A percentile compares a stretch with the other conserved stretches of the same genome.
These are phyloP conservation scores for Magnolia sinica DNA, from an alignment of 164 flowering plant genomes.

Conservation along the genomic window DNA sequence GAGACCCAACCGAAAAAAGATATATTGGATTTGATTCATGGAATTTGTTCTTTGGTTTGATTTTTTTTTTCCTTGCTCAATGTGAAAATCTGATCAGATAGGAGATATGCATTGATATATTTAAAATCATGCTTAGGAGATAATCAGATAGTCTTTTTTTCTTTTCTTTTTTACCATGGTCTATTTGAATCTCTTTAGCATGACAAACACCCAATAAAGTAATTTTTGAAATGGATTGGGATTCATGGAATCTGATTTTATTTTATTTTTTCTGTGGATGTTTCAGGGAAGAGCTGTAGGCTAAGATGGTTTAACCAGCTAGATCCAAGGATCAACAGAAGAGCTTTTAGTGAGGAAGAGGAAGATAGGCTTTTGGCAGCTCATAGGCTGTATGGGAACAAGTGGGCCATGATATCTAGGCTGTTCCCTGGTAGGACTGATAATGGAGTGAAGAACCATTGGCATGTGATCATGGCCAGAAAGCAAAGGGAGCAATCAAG, in stretches of 20 bases:
- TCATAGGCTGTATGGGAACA: conserved; percentile 62
- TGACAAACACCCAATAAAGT: too few species aligned
- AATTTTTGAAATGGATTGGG: background rate
- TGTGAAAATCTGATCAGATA: background rate
- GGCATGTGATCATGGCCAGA: conserved; percentile 75
- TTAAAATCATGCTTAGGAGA: background rate
- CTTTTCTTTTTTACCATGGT: background rate
- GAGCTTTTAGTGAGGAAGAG: conserved; percentile 68
- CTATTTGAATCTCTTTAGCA: background rate
- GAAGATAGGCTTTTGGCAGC: conserved; percentile 61
- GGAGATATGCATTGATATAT: background rate
- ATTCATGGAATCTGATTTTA: background rate
- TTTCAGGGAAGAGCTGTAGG: conserved; percentile 71
- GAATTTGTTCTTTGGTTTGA: background rate
- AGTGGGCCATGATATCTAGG: conserved; percentile 66
- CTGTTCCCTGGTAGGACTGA: conserved; percentile 71
- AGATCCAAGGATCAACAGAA: conserved; percentile 63
- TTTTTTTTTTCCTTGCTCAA: background rate
- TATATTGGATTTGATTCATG: background rate
- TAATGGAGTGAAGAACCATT: conserved; percentile 75
- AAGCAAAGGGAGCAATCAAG: conserved; percentile 48
- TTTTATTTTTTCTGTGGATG: background rate
- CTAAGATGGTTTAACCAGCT: conserved; percentile 79
- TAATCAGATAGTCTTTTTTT: background rate
- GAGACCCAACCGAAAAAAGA: background rate